These are phyloP conservation scores for Coemansia sp. DNA, from an alignment of 192 early-diverging fungal genomes.

Conservation along the genomic window DNA sequence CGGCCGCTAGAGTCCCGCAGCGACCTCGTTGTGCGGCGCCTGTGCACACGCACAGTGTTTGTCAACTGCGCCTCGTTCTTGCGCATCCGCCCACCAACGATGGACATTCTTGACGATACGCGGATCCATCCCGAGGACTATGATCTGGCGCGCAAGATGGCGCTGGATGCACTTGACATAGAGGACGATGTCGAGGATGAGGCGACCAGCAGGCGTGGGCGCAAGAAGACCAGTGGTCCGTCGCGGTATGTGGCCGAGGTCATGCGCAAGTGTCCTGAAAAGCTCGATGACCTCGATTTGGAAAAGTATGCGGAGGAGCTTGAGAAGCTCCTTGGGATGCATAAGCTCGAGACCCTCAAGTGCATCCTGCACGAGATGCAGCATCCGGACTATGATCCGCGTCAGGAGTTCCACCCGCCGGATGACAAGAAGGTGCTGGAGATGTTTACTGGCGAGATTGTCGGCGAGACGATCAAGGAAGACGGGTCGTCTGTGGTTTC, in stretches of 20 bases:
- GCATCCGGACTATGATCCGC: conserved; percentile 73
- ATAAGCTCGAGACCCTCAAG: conserved; percentile 79
- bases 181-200: conserved; percentile 76
- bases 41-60: conserved; percentile 76
- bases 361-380: conserved; percentile 89
- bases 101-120: conserved; percentile 90
- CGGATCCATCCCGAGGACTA: conserved; percentile 97
- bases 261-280: conserved; percentile 71
- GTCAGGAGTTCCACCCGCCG: conserved; percentile 62
- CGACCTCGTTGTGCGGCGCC: conserved; percentile 65
- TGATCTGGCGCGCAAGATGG: conserved; percentile 94
- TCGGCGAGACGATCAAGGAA: conserved; percentile 64
- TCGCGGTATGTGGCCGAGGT: conserved; percentile 78
- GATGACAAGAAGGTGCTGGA: conserved; percentile 65
- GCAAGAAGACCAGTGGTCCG: conserved; percentile 45
- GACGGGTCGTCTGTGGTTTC: conserved; percentile 68
- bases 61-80: conserved; percentile 94
- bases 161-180: conserved; percentile 89
- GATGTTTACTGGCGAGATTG: conserved; percentile 83
- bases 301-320: conserved; percentile 90
- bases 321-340: conserved; percentile 67
- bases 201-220: conserved; percentile 42
- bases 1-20: conserved; percentile 63
- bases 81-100: conserved; percentile 68
- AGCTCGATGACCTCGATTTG: conserved; percentile 82